Percentiles rank a stretch among this genome's conserved stretches.
Conservation (phyloP, 2,329 filamentous ascomycete species). For the Venturia carpophila region DNA sequence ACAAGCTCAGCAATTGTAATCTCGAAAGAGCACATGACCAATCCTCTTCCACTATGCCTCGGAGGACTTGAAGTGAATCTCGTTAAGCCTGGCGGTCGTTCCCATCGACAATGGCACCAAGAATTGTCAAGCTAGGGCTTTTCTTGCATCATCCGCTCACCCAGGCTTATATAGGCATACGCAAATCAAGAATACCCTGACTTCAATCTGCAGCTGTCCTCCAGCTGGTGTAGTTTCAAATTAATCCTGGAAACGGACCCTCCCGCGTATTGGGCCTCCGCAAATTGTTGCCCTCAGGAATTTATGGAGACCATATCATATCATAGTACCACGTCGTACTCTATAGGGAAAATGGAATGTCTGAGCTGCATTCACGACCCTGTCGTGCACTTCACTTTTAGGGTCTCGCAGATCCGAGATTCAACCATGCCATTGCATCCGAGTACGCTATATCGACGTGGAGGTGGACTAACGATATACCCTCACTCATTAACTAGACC, state of each 20-base stretch:
- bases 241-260: neutral
- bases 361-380: neutral
- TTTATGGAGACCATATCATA: neutral
- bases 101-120: too few species aligned
- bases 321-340: too few species aligned
- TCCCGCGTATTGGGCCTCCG: neutral
- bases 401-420: neutral
- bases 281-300: neutral
- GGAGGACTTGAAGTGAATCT: too few species aligned
- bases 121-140: too few species aligned
- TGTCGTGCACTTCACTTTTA: neutral
- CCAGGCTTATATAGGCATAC: too few species aligned
- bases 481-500: neutral
- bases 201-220: neutral
- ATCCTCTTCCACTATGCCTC: too few species aligned
- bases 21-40: too few species aligned
- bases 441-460: neutral
- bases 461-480: neutral
- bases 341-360: neutral
- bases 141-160: too few species aligned
- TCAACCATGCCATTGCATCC: neutral
- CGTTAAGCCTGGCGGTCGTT: too few species aligned
- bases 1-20: too few species aligned
- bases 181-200: neutral
- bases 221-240: neutral